These are phyloP conservation scores for Phaseolus lunatus DNA, from an alignment of 306 rosid species.

Conservation along the genomic window DNA sequence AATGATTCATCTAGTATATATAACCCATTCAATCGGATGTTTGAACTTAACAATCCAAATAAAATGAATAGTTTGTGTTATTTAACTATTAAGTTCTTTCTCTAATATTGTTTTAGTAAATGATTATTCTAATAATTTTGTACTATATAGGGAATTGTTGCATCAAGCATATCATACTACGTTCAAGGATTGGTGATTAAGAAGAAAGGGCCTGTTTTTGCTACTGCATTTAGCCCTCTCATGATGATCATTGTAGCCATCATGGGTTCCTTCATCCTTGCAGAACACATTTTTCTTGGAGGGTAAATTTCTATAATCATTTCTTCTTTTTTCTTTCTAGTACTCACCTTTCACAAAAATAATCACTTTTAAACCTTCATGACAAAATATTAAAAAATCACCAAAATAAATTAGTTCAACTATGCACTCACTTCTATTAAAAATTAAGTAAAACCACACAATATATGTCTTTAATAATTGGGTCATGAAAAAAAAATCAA, in stretches of 20 bases:
- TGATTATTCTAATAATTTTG: neutral
- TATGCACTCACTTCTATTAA: neutral
- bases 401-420: neutral
- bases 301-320: slow-evolving; percentile 56
- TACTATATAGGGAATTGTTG: slow-evolving; percentile 78
- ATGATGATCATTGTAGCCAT: slow-evolving; percentile 91
- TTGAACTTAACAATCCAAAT: no score
- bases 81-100: neutral
- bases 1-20: no score
- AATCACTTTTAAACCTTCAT: neutral
- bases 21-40: no score
- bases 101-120: neutral
- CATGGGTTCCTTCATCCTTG: slow-evolving; percentile 79
- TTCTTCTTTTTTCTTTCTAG: neutral
- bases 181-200: slow-evolving; percentile 88
- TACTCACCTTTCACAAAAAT: neutral
- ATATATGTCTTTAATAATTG: neutral
- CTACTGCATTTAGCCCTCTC: slow-evolving; percentile 94
- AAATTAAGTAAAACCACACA: neutral
- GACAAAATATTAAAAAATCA: neutral
- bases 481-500: no score
- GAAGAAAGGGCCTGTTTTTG: slow-evolving; percentile 87
- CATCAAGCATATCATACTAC: slow-evolving; percentile 83
- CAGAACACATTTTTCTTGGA: slow-evolving; percentile 83
- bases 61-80: no score